phyloP scores from a whole-genome alignment of 495 filamentous ascomycete species.

The Penicillium verhagenii region DNA sequence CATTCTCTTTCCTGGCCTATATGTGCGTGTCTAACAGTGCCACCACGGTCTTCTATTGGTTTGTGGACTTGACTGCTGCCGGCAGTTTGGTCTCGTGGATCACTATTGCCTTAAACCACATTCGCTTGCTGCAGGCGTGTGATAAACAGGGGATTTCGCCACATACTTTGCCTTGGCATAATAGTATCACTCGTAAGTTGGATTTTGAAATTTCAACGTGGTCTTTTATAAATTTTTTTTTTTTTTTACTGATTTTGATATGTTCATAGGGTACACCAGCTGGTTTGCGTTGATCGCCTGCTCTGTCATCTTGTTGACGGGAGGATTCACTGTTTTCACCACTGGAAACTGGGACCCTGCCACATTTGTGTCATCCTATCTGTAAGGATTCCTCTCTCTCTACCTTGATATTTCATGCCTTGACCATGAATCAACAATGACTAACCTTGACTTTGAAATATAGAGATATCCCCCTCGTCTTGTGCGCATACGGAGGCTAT shows the following conservation, averaged over 20 bases:
- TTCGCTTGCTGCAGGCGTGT: conserved; percentile 55
- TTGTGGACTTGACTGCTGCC: conserved; percentile 55
- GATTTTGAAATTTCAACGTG: too few species aligned
- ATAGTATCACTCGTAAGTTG: conserved; percentile 30
- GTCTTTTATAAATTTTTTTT: background rate
- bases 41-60: conserved; percentile 60
- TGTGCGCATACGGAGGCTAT: conserved; percentile 40
- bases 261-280: conserved; percentile 51
- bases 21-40: conserved; percentile 57
- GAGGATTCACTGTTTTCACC: conserved; percentile 61
- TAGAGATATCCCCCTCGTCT: conserved; percentile 46
- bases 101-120: conserved; percentile 53
- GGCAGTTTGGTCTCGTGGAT: conserved; percentile 57
- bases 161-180: conserved; percentile 53
- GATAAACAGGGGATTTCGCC: conserved; percentile 46
- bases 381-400: conserved; percentile 22
- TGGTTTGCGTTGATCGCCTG: conserved; percentile 53
- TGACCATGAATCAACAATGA: background rate
- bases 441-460: background rate
- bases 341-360: conserved; percentile 35
- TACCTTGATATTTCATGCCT: background rate
- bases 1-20: conserved; percentile 57
- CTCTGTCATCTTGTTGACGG: conserved; percentile 53
- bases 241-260: too few species aligned
- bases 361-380: conserved; percentile 35